Base-by-base conservation (phyloP, 331 rosid genomes). In the Pyrus hybrid region DNA sequence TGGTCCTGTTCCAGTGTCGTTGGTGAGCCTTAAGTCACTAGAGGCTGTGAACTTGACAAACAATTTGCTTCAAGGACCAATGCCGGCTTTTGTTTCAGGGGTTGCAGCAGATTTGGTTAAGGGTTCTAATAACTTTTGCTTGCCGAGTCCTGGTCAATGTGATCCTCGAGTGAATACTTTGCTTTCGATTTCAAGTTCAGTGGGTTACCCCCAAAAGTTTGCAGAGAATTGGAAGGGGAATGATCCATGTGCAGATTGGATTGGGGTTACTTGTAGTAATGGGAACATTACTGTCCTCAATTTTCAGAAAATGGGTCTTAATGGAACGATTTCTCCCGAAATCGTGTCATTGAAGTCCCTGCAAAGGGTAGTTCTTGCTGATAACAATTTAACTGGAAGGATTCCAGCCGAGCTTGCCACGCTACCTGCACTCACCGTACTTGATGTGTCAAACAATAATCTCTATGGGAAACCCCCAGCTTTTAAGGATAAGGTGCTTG, bases 171-270 rank as follows among this genome's bases (percentile, higher is more conserved):
- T 92, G 21, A 80, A 79, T 81, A 69, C 66, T 47, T 76, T 94
- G 73, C 45, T 94, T 20, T 75, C 77, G 37, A 49, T 81, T 35
- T 78, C 71, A 23, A 71, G 87, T 49, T 77, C 86, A 26, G 65
- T 90, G 63, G 85, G 82, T 76, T 92, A 84, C 79, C 99, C 97
- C 7, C 71, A 66, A 22, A 72, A 20, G 60, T 85, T 94, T 61
- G 96, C 97, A 2, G 76, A 85, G 23, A 83, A 66, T 81, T 94
- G 99, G 99, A 56, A 67, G 30, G 96, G 93, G 47, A 86, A 94
- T 79, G 86, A 90, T 68, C 93, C 97, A 1, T 92, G 99, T 82
- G 45, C 22, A 4, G 75, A 28, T 68, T 93, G 96, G 94, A 71
- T 14, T 2, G 98, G 98, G 47, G 53, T 93, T 62, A 8, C 80